phyloP scores from a whole-genome alignment of 2,329 filamentous ascomycete genomes.

The Ampelomyces quisqualis region DNA sequence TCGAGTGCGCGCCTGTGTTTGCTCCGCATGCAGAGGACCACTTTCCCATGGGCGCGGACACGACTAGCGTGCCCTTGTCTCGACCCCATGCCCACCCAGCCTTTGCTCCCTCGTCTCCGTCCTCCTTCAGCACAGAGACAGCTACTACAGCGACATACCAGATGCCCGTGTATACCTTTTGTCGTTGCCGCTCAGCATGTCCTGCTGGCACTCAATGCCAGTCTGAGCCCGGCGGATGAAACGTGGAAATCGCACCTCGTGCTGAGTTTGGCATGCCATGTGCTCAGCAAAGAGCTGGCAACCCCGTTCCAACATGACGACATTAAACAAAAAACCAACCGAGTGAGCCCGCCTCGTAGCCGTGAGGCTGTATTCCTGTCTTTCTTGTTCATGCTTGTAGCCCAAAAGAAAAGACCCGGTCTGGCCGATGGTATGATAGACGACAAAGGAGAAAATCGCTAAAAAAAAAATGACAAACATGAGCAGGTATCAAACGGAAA shows the following conservation, averaged over 20 bases:
- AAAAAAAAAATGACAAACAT: slow-evolving; percentile 47
- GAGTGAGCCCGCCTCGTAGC: slow-evolving; percentile 46
- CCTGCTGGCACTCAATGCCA: slow-evolving; percentile 46
- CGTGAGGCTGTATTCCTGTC: slow-evolving; percentile 47
- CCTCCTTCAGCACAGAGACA: slow-evolving; percentile 27
- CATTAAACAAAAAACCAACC: slow-evolving; percentile 44
- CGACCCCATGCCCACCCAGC: slow-evolving; percentile 17
- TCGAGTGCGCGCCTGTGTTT: slow-evolving; percentile 35
- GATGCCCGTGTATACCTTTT: slow-evolving; percentile 43
- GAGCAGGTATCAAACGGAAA: slow-evolving; percentile 48
- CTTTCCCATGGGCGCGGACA: slow-evolving; percentile 30
- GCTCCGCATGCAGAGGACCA: slow-evolving; percentile 45
- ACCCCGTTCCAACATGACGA: slow-evolving; percentile 39
- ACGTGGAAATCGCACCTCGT: not conserved
- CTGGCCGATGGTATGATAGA: slow-evolving; percentile 38
- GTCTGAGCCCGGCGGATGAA: slow-evolving; percentile 25
- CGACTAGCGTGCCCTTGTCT: slow-evolving; percentile 38
- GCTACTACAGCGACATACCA: slow-evolving; percentile 42
- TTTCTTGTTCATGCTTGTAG: slow-evolving; percentile 42
- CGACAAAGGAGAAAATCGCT: slow-evolving; percentile 42
- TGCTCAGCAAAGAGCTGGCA: slow-evolving; percentile 40
- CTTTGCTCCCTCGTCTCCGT: slow-evolving; percentile 1
- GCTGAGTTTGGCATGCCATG: slow-evolving; percentile 36
- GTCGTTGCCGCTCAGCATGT: slow-evolving; percentile 41
- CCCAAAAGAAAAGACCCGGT: slow-evolving; percentile 41